Base-by-base conservation (phyloP, 345 rosid species). In the Eucalyptus globulus region DNA sequence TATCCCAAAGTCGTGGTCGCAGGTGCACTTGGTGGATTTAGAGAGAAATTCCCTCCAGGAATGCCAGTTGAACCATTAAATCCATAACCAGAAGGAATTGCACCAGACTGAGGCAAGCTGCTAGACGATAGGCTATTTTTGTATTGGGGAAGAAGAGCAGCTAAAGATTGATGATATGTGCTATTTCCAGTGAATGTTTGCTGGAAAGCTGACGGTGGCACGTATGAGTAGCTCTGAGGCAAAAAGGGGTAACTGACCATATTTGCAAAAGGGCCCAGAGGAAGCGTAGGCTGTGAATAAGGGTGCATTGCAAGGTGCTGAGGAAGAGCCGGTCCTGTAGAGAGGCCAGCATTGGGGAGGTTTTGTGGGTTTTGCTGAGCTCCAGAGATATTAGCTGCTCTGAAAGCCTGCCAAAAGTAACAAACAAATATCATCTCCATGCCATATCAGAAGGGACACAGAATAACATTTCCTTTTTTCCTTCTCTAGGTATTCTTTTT, bases 261-360 rank as follows among this genome's bases (percentile, higher is more conserved):
- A 91, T 97, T 98, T 49, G 99, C 93, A 88, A 92, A 97, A 88
- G 93, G 98, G 50, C 97, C 96, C 94, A 97, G 86, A 31, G 98
- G 97, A 92, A 97, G 94, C 29, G 96, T 91, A 89, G 96, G 99
- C 87, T 98, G 99, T 17, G 98, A 93, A 93, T 97, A 98, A 31
- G 98, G 96, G 90, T 96, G 99, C 95, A 97, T 92, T 51, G 98
- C 93, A 90, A 98, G 95, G 92, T 96, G 99, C 88, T 97, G 99
- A 0, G 97, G 98, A 90, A 94, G 94, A 88, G 95, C 90, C 37
- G 98, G 97, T 88, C 98, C 99, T 2, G 96, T 93, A 81, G 99
- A 96, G 60, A 94, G 95, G 43, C 88, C 93, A 49, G 92, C 95
- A 90, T 94, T 93, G 14, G 97, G 93, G 89, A 91, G 91, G 29